Evolutionary conservation across 345 rosid genomes (phyloP), one percentile per base, ranked within the genome.

Genomic region (Aquilaria yunnanensis): DNA sequence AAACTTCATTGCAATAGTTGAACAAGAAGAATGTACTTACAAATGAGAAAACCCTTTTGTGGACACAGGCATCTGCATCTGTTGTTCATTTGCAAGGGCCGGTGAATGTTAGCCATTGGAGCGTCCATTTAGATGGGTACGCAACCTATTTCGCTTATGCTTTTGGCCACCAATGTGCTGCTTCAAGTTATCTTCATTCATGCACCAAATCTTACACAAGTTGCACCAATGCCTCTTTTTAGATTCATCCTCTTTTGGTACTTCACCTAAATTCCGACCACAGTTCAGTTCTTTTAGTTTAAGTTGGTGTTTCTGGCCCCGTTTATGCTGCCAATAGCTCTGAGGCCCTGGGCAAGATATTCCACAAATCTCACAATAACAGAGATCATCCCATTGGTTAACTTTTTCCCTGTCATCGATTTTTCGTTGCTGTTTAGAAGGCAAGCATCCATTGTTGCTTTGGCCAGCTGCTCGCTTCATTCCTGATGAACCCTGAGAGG

Each of bases 151-250:
- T 37, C 13, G 58, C 60, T 55, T 60, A 64, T 63, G 75, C 72
- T 41, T 67, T 59, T 59, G 60, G 50, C 67, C 70, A 13, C 32
- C 14, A 10, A 63, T 63, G 49, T 63, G 72, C 47, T 6, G 47
- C 59, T 67, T 34, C 31, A 70, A 47, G 4, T 29, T 1, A 16
- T 37, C 41, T 16, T 52, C 67, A 67, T 69, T 60, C 11, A 14
- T 56, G 72, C 74, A 72, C 61, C 72, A 63, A 31, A 71, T 43
- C 3, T 65, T 54, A 65, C 73, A 65, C 60, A 64, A 46, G 2
- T 53, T 48, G 59, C 76, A 72, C 45, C 60, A n/a, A 0, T 30
- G 10, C 12, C 60, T 37, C 10, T 60, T 55, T 51, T n/a, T 57
- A 30, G 43, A 56, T 50, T 43, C 23, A 41, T 54, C 47, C 46